Base-by-base conservation (phyloP, 2,329 filamentous ascomycete species). In the Cladosporium sp. region DNA sequence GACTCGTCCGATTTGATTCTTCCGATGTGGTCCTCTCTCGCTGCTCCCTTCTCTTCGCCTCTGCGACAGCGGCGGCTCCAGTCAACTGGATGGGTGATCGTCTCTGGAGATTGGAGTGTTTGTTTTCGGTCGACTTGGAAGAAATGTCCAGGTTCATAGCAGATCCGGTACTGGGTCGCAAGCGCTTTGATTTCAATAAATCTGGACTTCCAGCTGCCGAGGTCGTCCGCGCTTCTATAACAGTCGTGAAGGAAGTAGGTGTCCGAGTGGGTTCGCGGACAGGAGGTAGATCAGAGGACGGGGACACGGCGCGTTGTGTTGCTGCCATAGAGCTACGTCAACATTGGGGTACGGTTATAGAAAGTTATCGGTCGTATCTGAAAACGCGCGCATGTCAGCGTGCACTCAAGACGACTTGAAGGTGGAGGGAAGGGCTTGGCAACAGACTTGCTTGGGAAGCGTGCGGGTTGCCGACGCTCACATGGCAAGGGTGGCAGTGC, bases 61-160 rank as follows among this genome's bases (percentile, higher is more conserved):
- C 75, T 40, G 70, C 71, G 58, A 77, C 64, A 36, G 74, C 75
- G 51, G 70, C 71, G 17, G 72, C 72, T 41, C 73, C 75, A 1
- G 75, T 76, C 20, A 78, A 54, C 20, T 58, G 54, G 38, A 59
- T n/a, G 9, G 58, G 54, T 8, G 38, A 52, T 20, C 49, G 49
- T 12, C 15, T 20, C 17, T 27, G 20, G 29, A 34, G 32, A 27
- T 32, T 11, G 19, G 22, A 13, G 17, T 12, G 36, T 15, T 34
- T 44, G 13, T 39, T 29, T 20, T 17, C 50, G 9, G 19, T 27
- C 15, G 40, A n/a, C 15, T 50, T 43, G 11, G 40, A 19, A 20
- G 45, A 18, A 19, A 36, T 13, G 15, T 24, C 20, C 7, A 15
- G 18, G 20, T 47, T 50, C 8, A 43, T 50, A n/a, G 56, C 47